phyloP scores from a whole-genome alignment of 208 protist species.

The Tritrichomonas foetus region DNA sequence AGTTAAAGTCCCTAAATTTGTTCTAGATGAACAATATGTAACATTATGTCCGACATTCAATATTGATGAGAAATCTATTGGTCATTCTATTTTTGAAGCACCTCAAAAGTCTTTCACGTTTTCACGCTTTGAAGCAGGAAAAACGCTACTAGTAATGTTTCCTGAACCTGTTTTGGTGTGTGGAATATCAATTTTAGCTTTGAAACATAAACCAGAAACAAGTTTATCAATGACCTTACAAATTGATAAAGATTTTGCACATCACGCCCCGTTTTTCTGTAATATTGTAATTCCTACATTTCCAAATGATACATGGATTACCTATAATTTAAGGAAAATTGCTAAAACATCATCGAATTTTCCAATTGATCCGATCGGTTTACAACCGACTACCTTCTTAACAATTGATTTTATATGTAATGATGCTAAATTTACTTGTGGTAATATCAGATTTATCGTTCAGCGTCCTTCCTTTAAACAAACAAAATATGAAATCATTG shows the following conservation, averaged over 20 bases:
- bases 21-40: neutral
- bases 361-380: neutral
- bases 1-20: neutral
- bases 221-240: too few species aligned
- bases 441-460: neutral
- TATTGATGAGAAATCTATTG: neutral
- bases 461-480: neutral
- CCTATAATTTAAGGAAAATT: neutral
- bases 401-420: neutral
- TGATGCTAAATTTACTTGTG: neutral
- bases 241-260: too few species aligned
- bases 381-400: neutral
- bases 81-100: neutral
- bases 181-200: too few species aligned
- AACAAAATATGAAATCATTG: neutral
- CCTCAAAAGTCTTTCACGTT: neutral
- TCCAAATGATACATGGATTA: neutral
- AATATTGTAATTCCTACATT: neutral
- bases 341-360: neutral
- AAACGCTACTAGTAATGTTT: neutral
- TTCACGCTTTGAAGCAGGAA: neutral
- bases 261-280: neutral
- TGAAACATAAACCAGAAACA: too few species aligned
- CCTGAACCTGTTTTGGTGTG: neutral
- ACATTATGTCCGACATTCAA: neutral